phyloP scores from a whole-genome alignment of 108 stramenopile species.

The Cyclotella sp. region DNA sequence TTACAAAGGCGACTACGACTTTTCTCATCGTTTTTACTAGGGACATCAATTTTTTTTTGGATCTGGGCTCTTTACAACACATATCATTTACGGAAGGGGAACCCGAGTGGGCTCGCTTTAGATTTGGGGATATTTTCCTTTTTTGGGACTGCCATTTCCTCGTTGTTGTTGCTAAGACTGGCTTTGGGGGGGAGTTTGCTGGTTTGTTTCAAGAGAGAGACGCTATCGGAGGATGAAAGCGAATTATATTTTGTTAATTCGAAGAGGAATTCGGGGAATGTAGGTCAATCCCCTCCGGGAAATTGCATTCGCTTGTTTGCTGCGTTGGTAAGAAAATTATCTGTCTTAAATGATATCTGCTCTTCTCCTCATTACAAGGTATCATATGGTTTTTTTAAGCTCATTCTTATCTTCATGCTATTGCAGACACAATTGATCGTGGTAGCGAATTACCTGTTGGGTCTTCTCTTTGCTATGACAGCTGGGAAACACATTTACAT shows the following conservation, averaged over 20 bases:
- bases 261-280: slow-evolving; percentile 10
- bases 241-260: slow-evolving; percentile 11
- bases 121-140: slow-evolving; percentile 54
- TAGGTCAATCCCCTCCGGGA: slow-evolving; percentile 35
- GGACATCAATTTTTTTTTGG: slow-evolving; percentile 45
- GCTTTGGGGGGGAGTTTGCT: slow-evolving; percentile 36
- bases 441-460: slow-evolving; percentile 45
- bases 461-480: slow-evolving; percentile 46
- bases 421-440: slow-evolving; percentile 40
- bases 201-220: slow-evolving; percentile 26
- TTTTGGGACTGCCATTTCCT: slow-evolving; percentile 38
- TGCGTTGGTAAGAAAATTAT: slow-evolving; percentile 3
- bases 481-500: slow-evolving; percentile 42
- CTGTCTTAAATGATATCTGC: not conserved
- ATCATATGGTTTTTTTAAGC: not conserved
- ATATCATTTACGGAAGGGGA: slow-evolving; percentile 35
- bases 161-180: slow-evolving; percentile 25
- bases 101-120: slow-evolving; percentile 18
- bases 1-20: slow-evolving; percentile 32
- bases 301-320: slow-evolving; percentile 18
- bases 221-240: slow-evolving; percentile 2
- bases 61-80: slow-evolving; percentile 46
- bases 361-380: not conserved
- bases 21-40: slow-evolving; percentile 26
- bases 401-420: not conserved